A percentile compares a stretch with the other conserved stretches of the same genome.
Conservation (phyloP, 257 asterid species). For the Euphrasia confusa region DNA sequence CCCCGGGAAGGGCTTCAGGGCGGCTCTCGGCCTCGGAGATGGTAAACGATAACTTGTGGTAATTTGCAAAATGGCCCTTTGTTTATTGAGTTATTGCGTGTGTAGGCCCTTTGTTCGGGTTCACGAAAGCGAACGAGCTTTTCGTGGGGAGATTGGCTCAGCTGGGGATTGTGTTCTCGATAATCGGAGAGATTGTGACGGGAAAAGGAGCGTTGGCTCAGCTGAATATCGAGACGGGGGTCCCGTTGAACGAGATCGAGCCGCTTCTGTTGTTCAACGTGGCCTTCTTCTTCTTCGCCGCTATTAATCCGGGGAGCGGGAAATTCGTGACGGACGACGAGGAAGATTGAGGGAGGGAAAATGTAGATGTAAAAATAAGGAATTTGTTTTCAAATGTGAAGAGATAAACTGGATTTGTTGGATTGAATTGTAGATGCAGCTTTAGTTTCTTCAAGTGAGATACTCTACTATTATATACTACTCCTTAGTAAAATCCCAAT, state of each 20-base stretch:
- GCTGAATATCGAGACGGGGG: conserved; percentile 84
- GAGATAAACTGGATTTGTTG: too few relatives aligned
- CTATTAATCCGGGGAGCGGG: conserved; percentile 90
- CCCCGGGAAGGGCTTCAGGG: too few relatives aligned
- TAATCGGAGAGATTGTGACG: conserved; percentile 84
- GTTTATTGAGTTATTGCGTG: neutral
- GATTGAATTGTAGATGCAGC: neutral
- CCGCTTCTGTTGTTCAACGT: conserved; percentile 84
- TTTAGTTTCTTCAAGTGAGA: neutral
- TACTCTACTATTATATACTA: too few relatives aligned
- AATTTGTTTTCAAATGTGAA: neutral
- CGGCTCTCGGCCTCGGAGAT: conserved; percentile 18
- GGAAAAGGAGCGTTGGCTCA: conserved; percentile 98
- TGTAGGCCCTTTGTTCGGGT: conserved; percentile 82
- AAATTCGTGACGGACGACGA: conserved; percentile 78
- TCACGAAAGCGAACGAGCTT: conserved; percentile 88
- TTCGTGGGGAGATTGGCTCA: conserved; percentile 96
- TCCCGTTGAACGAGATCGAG: conserved; percentile 77
- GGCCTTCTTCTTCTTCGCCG: conserved; percentile 83
- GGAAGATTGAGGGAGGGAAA: conserved; percentile 35
- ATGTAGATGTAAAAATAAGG: neutral
- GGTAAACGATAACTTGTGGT: conserved; percentile 21
- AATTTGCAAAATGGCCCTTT: neutral
- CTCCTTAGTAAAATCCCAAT: too few relatives aligned
- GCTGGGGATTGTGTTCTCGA: conserved; percentile 82